These are phyloP conservation scores for Prorocentrum cordatum DNA, from an alignment of 169 alveolate species.

Conservation along the genomic window DNA sequence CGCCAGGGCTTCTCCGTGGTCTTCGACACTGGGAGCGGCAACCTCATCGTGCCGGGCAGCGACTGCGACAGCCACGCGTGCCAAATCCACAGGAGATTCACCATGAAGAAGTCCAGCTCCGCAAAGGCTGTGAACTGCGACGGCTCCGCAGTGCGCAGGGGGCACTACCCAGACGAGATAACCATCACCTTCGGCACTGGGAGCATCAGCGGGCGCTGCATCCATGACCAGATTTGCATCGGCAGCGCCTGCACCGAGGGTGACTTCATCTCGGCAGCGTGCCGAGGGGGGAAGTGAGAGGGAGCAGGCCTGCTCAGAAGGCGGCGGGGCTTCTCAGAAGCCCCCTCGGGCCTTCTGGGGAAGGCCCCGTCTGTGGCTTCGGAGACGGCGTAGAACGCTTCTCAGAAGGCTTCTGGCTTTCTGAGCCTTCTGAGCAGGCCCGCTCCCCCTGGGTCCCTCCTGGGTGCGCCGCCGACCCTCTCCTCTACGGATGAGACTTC, in stretches of 20 bases:
- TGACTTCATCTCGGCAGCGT: conserved; percentile 23
- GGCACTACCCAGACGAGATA: conserved; percentile 41
- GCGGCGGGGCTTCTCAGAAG: no score
- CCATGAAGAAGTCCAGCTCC: background rate
- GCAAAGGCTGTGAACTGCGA: conserved; percentile 15
- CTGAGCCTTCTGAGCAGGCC: no score
- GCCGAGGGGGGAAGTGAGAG: no score
- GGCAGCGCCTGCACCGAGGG: conserved; percentile 57
- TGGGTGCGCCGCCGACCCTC: no score
- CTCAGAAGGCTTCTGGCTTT: no score
- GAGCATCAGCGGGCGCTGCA: conserved; percentile 32
- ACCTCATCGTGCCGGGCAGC: conserved; percentile 25
- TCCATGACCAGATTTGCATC: conserved; percentile 17
- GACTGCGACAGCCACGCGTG: conserved; percentile 14
- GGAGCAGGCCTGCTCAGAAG: no score
- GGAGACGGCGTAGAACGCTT: no score
- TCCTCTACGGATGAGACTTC: no score
- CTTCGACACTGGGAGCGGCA: conserved; percentile 69
- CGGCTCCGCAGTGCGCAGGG: conserved; percentile 6
- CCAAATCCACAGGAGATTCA: no score
- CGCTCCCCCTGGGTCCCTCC: no score
- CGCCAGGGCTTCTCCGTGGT: conserved; percentile 52
- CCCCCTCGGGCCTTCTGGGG: no score
- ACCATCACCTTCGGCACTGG: conserved; percentile 70
- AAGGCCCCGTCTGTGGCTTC: no score